A percentile compares a stretch with the other conserved stretches of the same genome.
phyloP scores from a whole-genome alignment of 2,329 filamentous ascomycete species.

The Calycina herbarum region DNA sequence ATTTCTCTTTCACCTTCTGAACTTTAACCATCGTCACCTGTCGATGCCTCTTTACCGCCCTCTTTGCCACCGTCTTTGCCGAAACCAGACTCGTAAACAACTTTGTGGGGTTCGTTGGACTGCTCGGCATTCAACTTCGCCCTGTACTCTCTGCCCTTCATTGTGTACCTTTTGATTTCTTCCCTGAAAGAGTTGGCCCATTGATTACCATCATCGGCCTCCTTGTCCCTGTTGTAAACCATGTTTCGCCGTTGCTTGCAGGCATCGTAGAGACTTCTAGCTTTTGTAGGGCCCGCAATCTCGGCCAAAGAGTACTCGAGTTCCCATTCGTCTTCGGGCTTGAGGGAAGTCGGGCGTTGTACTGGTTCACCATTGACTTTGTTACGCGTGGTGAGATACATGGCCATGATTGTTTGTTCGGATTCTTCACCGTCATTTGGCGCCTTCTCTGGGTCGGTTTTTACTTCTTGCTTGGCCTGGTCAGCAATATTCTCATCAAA shows the following conservation, averaged over 20 bases:
- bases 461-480: background rate
- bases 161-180: slow-evolving; percentile 47
- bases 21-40: background rate
- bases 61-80: slow-evolving; percentile 8
- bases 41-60: background rate
- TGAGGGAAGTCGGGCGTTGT: slow-evolving; percentile 56
- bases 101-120: slow-evolving; percentile 40
- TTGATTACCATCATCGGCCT: slow-evolving; percentile 16
- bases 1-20: background rate
- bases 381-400: slow-evolving; percentile 73
- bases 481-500: slow-evolving; percentile 13
- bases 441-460: slow-evolving; percentile 8
- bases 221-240: slow-evolving; percentile 41
- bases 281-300: slow-evolving; percentile 45
- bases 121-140: slow-evolving; percentile 53
- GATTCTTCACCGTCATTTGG: slow-evolving; percentile 19
- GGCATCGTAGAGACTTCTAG: slow-evolving; percentile 53
- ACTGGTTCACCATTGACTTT: slow-evolving; percentile 67
- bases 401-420: slow-evolving; percentile 32
- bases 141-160: slow-evolving; percentile 60
- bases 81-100: background rate
- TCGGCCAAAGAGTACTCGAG: slow-evolving; percentile 79
- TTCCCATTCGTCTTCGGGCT: slow-evolving; percentile 56
- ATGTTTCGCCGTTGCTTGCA: slow-evolving; percentile 56
- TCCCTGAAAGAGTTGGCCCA: slow-evolving; percentile 34